Base-by-base conservation (phyloP, 2,329 filamentous ascomycete genomes). In the Zymoseptoria tritici region DNA sequence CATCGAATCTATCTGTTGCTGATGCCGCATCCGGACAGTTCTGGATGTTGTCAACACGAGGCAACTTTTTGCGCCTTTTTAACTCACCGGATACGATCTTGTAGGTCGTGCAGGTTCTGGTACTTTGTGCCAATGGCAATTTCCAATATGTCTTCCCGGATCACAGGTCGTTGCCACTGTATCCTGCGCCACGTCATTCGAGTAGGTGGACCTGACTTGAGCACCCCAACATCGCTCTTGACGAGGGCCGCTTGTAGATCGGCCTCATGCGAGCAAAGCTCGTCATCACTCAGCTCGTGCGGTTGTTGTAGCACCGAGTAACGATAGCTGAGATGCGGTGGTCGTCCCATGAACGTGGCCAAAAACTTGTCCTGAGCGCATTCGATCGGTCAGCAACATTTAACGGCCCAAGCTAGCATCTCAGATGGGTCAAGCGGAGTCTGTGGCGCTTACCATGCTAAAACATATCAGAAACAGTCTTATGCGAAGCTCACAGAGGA, bases 261-360 rank as follows among this genome's bases (percentile, higher is more conserved):
- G 5, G 53, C 50, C 19, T 51, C 54, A 7, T 56, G 24, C 29
- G 46, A 19, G 22, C 58, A 61, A 3, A 65, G 26, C 56, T 66
- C 60, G 4, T 54, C 59, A 21, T 66, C 62, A 22, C 55, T 62
- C 16, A 66, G 54, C 36, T 66, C 64, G 29, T 56, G 56, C 7
- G 60, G 60, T 11, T 58, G 52, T 26, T 60, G 59, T 1, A 67
- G 24, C 1, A 57, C 52, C 21, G 50, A 59, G 49, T 63, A 65
- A 9, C 65, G 55, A 54, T 66, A 63, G 58, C 62, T 66, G 29
- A 66, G 55, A 16, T 62, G 62, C 5, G 59, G 59, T n/a, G 65
- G 65, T 13, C 65, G 57, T 9, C 66, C 67, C 1, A 68, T 58
- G 49, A 63, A 69, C 1, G 66, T 69, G 4, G 66, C 63, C 4